Percentiles rank a stretch among this genome's conserved stretches.
These are phyloP conservation scores for Prunus fruticosa DNA, from an alignment of 306 rosid species.

Conservation along the genomic window DNA sequence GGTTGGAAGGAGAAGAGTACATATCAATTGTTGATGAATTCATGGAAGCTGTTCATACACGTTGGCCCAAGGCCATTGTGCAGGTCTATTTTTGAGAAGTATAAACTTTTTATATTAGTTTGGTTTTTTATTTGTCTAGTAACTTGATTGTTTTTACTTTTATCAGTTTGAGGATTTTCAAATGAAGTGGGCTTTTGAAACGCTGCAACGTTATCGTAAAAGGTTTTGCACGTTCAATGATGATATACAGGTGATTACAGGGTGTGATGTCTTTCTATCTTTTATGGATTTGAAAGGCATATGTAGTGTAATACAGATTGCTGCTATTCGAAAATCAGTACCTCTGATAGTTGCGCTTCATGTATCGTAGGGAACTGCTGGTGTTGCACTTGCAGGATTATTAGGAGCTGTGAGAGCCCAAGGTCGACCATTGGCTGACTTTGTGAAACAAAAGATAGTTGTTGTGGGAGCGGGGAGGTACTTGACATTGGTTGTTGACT, in stretches of 20 bases:
- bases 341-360: conserved; percentile 19
- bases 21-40: conserved; percentile 90
- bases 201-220: conserved; percentile 85
- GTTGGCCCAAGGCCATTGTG: conserved; percentile 99
- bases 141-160: conserved; percentile 28
- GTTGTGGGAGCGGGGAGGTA: conserved; percentile 99
- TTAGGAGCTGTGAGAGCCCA: conserved; percentile 94
- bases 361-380: conserved; percentile 89
- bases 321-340: not conserved
- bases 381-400: conserved; percentile 98
- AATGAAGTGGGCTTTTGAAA: conserved; percentile 99
- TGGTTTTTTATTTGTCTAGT: conserved; percentile 27
- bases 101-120: conserved; percentile 14
- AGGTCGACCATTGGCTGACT: conserved; percentile 82
- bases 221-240: conserved; percentile 98
- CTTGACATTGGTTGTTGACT: conserved; percentile 16
- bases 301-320: not conserved
- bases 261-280: conserved; percentile 18
- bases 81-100: conserved; percentile 48
- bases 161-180: conserved; percentile 98
- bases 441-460: conserved; percentile 87
- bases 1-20: conserved; percentile 98
- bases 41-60: conserved; percentile 91
- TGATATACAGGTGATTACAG: conserved; percentile 83
- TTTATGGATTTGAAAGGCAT: conserved; percentile 12